Percentiles rank a stretch among this genome's conserved stretches.
phyloP scores from a whole-genome alignment of 345 rosid species.

The Raphanus raphanistrum region DNA sequence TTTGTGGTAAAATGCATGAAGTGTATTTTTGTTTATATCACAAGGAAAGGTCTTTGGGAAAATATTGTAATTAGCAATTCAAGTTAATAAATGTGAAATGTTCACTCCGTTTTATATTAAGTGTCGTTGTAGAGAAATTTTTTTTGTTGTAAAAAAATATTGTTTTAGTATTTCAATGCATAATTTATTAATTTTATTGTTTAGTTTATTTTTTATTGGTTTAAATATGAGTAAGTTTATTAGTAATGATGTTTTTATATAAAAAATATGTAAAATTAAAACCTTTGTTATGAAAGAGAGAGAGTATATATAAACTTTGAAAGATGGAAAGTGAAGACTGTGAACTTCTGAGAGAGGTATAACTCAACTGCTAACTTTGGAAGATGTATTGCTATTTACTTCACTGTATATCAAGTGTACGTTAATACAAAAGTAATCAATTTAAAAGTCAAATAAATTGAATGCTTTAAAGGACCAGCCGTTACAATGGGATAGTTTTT shows the following conservation, averaged over 20 bases:
- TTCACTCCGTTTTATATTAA: too few relatives aligned
- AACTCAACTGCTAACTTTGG: slow-evolving; percentile 22
- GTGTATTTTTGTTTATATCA: background rate
- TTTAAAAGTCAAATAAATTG: slow-evolving; percentile 22
- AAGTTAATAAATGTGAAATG: background rate
- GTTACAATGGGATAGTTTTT: slow-evolving; percentile 18
- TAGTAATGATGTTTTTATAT: too few relatives aligned
- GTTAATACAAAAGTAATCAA: background rate
- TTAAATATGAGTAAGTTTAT: too few relatives aligned
- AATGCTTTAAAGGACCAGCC: slow-evolving; percentile 31
- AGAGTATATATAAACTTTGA: too few relatives aligned
- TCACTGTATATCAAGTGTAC: background rate
- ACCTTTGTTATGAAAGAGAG: too few relatives aligned
- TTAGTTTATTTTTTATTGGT: too few relatives aligned
- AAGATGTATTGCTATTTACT: slow-evolving; percentile 24
- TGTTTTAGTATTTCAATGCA: too few relatives aligned
- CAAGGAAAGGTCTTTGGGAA: background rate
- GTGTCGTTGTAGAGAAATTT: too few relatives aligned
- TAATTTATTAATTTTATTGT: too few relatives aligned
- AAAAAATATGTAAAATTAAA: too few relatives aligned
- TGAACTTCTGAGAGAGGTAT: background rate
- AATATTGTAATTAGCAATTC: background rate
- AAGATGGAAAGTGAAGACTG: background rate
- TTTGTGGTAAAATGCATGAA: background rate
- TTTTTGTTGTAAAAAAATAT: too few relatives aligned